phyloP scores from a whole-genome alignment of 2,329 filamentous ascomycete species.

The Colletotrichum tamarilloi region DNA sequence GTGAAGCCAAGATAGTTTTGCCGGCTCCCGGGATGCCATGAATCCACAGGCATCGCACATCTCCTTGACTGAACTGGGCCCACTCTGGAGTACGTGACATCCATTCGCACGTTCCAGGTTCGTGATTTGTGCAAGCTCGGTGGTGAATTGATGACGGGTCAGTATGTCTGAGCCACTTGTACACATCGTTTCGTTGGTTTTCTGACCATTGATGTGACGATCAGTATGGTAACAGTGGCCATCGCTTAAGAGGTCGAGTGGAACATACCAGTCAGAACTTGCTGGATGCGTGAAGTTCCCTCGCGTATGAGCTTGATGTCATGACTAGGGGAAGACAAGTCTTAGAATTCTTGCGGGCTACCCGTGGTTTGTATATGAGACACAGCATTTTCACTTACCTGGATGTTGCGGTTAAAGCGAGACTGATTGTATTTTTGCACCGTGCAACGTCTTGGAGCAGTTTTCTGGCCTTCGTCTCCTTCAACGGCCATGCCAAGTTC shows the following conservation, averaged over 20 bases:
- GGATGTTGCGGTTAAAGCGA: not conserved
- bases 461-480: not conserved
- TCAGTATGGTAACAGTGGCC: not conserved
- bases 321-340: not conserved
- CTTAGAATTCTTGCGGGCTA: not conserved
- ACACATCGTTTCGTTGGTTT: not conserved
- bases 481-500: not conserved
- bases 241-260: fast-evolving
- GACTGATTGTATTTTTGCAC: not conserved
- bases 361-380: fast-evolving
- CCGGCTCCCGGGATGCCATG: constrained; percentile 7
- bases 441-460: not conserved
- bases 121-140: fast-evolving
- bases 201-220: not conserved
- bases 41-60: not conserved
- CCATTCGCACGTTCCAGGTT: constrained; percentile 8
- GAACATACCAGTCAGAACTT: not conserved
- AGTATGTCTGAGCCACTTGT: not conserved
- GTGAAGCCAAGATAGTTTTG: not conserved
- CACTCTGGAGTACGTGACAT: not conserved
- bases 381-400: not conserved
- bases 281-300: not conserved
- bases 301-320: not conserved
- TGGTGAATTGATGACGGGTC: not conserved
- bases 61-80: fast-evolving